Conservation (phyloP, 1,284 basidiomycete genomes). For the Sanghuangporus sanghuang region DNA sequence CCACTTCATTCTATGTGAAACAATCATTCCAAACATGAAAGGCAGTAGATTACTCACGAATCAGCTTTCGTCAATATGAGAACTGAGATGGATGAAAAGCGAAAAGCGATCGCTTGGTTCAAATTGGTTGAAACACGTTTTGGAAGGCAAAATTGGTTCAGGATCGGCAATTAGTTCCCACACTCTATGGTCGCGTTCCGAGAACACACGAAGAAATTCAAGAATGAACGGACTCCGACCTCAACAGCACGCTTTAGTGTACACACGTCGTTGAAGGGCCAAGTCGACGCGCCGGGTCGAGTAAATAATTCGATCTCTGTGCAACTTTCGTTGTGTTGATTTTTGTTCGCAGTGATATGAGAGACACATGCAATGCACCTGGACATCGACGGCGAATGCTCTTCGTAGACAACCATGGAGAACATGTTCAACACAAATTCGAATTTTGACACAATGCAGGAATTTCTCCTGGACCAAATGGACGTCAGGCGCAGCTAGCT, state of each 20-base stretch:
- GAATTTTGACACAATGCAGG: neutral
- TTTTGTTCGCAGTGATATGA: constrained; percentile 18
- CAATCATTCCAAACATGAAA: constrained; percentile 11
- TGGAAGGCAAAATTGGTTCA: too few species aligned
- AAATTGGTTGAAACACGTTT: too few species aligned
- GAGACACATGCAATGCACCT: constrained; percentile 19
- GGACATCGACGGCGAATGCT: constrained; percentile 17
- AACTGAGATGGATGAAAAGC: neutral
- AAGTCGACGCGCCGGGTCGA: constrained; percentile 7
- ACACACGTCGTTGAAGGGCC: neutral
- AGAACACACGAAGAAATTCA: neutral
- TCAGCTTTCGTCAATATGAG: neutral
- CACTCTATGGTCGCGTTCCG: too few species aligned
- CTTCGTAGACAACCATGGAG: constrained; percentile 2
- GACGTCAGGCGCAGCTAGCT: neutral
- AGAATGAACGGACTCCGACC: neutral
- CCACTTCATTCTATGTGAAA: constrained; percentile 17
- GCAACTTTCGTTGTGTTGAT: neutral
- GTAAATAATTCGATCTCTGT: neutral
- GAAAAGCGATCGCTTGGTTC: neutral
- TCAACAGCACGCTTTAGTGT: neutral
- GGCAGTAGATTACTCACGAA: neutral
- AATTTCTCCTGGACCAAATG: neutral
- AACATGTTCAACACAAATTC: neutral
- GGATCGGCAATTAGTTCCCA: too few species aligned